Evolutionary conservation across 2,329 filamentous ascomycete genomes (phyloP).

Genomic region (Raffaelea arxii): DNA sequence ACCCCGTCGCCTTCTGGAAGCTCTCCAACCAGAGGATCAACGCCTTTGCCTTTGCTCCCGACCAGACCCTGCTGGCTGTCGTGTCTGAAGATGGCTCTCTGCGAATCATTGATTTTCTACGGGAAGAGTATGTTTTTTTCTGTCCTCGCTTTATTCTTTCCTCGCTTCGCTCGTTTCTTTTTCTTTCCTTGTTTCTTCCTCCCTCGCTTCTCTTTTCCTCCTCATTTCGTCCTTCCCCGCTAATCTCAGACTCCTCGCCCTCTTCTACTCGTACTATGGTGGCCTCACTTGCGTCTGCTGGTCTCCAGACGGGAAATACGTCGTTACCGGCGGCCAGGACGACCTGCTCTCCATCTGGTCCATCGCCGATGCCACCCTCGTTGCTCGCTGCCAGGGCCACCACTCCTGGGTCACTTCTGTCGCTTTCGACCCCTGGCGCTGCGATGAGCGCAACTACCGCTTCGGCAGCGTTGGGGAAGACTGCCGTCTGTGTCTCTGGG

Average conservation of each 20-base stretch:
- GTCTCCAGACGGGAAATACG: constrained; percentile 94
- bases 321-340: constrained; percentile 91
- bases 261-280: constrained; percentile 89
- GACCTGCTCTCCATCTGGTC: constrained; percentile 96
- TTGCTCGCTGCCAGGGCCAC: constrained; percentile 90
- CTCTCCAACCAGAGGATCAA: constrained; percentile 85
- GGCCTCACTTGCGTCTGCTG: constrained; percentile 89
- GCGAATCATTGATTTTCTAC: constrained; percentile 82
- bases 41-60: constrained; percentile 84
- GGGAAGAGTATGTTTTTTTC: constrained; percentile 59
- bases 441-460: constrained; percentile 88
- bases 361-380: constrained; percentile 68
- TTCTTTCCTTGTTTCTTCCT: constrained; percentile 40
- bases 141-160: neutral
- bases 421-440: constrained; percentile 94
- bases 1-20: constrained; percentile 89
- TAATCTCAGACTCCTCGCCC: constrained; percentile 60
- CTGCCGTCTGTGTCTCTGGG: constrained; percentile 83
- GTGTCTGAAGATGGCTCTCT: constrained; percentile 87
- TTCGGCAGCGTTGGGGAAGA: constrained; percentile 96
- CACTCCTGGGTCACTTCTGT: constrained; percentile 92
- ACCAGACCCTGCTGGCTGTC: constrained; percentile 76
- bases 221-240: neutral
- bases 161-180: neutral
- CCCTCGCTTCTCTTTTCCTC: constrained; percentile 71